Conservation (phyloP, 2,329 filamentous ascomycete genomes). For the Epichloe uncinata region DNA sequence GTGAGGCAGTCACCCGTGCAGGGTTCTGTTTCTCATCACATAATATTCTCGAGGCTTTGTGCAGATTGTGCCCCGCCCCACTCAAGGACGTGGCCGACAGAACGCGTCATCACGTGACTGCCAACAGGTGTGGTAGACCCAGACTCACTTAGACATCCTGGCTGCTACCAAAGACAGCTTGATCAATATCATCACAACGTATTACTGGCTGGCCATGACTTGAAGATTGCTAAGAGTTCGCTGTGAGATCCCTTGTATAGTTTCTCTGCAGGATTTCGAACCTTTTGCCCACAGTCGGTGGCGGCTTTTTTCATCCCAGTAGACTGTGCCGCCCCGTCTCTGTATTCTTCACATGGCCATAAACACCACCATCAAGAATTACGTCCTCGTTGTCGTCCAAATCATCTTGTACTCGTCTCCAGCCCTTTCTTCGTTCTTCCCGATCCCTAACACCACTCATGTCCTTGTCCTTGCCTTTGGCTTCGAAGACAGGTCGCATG, state of each 20-base stretch:
- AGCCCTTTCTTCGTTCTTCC: conserved; percentile 30
- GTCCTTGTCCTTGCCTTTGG: conserved; percentile 34
- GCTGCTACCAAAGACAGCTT: too few relatives aligned
- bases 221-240: too few relatives aligned
- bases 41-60: too few relatives aligned
- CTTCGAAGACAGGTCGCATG: conserved; percentile 48
- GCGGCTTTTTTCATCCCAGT: conserved; percentile 5
- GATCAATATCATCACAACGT: too few relatives aligned
- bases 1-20: background rate
- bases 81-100: background rate
- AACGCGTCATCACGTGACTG: conserved; percentile 5
- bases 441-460: conserved; percentile 24
- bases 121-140: background rate
- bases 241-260: too few relatives aligned
- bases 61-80: background rate
- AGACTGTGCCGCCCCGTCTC: conserved; percentile 19
- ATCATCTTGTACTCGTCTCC: conserved; percentile 50
- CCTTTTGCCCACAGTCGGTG: too few relatives aligned
- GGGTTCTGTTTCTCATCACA: background rate
- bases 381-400: conserved; percentile 43
- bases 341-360: conserved; percentile 22
- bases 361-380: conserved; percentile 43
- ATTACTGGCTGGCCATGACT: too few relatives aligned
- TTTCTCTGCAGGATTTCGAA: too few relatives aligned
- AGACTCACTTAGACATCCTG: too few relatives aligned